Percentiles rank a stretch among this genome's conserved stretches.
These are phyloP conservation scores for Neonectria punicea DNA, from an alignment of 2,329 filamentous ascomycete species.

Conservation along the genomic window DNA sequence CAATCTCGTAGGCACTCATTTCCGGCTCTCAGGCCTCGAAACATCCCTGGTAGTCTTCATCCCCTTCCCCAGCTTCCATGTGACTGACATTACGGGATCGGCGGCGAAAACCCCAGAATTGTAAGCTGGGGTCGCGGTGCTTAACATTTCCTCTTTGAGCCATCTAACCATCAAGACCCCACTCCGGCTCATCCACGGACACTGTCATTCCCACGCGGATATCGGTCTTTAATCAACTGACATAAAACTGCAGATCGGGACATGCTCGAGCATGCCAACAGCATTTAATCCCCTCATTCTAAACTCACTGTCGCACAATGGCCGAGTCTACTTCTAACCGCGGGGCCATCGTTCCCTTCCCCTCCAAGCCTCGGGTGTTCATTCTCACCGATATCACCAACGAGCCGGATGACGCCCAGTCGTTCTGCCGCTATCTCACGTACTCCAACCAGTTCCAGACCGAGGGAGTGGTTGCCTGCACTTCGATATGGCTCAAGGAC, in stretches of 20 bases:
- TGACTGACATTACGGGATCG: neutral
- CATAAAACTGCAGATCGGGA: neutral
- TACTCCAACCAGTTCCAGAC: slow-evolving; percentile 59
- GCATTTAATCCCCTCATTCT: neutral
- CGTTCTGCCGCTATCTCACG: slow-evolving; percentile 55
- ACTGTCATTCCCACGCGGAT: neutral
- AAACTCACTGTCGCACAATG: neutral
- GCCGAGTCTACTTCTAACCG: neutral
- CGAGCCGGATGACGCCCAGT: slow-evolving; percentile 58
- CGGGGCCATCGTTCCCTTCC: slow-evolving; percentile 13
- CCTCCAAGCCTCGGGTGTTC: slow-evolving; percentile 51
- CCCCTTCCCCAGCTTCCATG: too few relatives aligned
- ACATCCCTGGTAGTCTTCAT: too few relatives aligned
- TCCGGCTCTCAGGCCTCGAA: too few relatives aligned
- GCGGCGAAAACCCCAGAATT: neutral
- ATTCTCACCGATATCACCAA: slow-evolving; percentile 58
- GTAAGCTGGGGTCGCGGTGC: neutral
- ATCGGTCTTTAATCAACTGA: neutral
- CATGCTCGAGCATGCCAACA: neutral
- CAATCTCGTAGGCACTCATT: too few relatives aligned
- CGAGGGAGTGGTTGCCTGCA: slow-evolving; percentile 55
- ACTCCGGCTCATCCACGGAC: neutral
- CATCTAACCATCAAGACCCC: neutral
- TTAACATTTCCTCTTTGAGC: neutral
- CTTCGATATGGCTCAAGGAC: slow-evolving; percentile 56